phyloP scores from a whole-genome alignment of 371 early-diverging fungal species.

The Haplosporangium sp. region DNA sequence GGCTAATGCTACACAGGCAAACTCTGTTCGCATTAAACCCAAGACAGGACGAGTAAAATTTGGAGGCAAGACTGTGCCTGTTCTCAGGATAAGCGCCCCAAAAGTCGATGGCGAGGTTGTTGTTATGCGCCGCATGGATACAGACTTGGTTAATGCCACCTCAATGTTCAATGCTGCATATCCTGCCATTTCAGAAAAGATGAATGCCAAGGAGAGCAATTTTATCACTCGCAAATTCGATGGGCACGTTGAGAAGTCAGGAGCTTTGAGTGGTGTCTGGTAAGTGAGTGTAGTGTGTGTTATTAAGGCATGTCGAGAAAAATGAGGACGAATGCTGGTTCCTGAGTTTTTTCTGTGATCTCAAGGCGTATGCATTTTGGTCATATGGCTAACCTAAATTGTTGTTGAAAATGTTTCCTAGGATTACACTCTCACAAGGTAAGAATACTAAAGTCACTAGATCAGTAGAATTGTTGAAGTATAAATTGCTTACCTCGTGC shows the following conservation, averaged over 20 bases:
- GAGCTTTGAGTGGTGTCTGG: conserved; percentile 48
- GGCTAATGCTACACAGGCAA: conserved; percentile 48
- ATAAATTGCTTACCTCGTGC: neutral
- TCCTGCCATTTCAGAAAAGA: conserved; percentile 54
- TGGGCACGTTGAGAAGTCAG: conserved; percentile 38
- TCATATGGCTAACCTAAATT: conserved; percentile 28
- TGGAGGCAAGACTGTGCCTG: conserved; percentile 31
- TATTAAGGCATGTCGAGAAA: neutral
- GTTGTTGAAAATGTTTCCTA: neutral
- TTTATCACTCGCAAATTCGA: conserved; percentile 39
- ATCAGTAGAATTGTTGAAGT: neutral
- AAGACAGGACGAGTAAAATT: conserved; percentile 46
- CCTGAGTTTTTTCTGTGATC: conserved; percentile 1
- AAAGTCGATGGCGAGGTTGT: conserved; percentile 55
- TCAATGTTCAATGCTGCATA: conserved; percentile 56
- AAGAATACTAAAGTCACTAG: neutral
- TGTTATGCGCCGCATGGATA: conserved; percentile 49
- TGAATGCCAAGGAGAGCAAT: conserved; percentile 43
- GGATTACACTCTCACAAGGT: conserved; percentile 53
- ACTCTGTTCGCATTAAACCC: conserved; percentile 54
- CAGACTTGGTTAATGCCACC: conserved; percentile 50
- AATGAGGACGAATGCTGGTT: neutral
- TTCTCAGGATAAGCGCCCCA: conserved; percentile 54
- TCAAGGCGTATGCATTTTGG: neutral
- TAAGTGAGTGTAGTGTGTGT: conserved; percentile 5